These are phyloP conservation scores for Plasmodium relictum DNA, from an alignment of 169 alveolate genomes.

Conservation along the genomic window DNA sequence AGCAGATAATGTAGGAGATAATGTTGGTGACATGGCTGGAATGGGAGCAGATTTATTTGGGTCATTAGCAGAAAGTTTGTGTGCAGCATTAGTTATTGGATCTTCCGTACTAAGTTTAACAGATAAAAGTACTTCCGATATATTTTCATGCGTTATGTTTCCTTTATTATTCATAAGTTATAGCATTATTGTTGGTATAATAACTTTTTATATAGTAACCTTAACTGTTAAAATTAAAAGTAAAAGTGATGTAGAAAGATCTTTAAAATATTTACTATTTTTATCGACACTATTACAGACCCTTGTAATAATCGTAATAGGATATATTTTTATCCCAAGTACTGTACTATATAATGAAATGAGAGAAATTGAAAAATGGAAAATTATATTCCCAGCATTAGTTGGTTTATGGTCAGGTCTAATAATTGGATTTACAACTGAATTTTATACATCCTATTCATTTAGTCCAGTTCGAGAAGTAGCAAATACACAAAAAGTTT, in stretches of 20 bases:
- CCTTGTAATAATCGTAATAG: conserved; percentile 84
- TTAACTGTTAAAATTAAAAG: conserved; percentile 79
- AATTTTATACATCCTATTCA: conserved; percentile 90
- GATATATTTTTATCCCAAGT: conserved; percentile 79
- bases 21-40: conserved; percentile 96
- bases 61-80: conserved; percentile 93
- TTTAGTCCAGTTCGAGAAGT: conserved; percentile 91
- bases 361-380: conserved; percentile 77
- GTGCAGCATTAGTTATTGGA: conserved; percentile 94
- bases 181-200: conserved; percentile 88
- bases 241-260: conserved; percentile 85
- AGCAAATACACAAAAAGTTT: conserved; percentile 87
- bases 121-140: conserved; percentile 20
- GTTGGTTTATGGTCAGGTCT: conserved; percentile 91
- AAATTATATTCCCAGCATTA: conserved; percentile 83
- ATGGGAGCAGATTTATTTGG: conserved; percentile 96
- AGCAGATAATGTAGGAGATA: conserved; percentile 96
- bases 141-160: conserved; percentile 83
- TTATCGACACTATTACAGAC: conserved; percentile 90
- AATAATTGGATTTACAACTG: conserved; percentile 89
- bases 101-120: conserved; percentile 81
- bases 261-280: conserved; percentile 89
- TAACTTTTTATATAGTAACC: conserved; percentile 86
- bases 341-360: conserved; percentile 34
- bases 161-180: conserved; percentile 87